These are phyloP conservation scores for Candida endomychidarum DNA, from an alignment of 805 yeast genomes.

Conservation along the genomic window DNA sequence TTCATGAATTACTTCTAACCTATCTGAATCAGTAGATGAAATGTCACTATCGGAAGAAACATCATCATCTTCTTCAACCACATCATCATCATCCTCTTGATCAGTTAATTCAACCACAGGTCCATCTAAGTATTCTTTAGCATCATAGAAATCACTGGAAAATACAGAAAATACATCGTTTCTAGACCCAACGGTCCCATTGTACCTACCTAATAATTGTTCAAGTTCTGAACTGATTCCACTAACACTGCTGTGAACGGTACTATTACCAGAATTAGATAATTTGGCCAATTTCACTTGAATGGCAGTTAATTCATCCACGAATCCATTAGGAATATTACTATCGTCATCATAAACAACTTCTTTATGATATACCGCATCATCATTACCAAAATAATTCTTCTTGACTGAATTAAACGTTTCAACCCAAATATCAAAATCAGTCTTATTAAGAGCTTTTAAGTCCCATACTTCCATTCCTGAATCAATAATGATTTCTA, in stretches of 20 bases:
- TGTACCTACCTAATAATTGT: conserved; percentile 17
- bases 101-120: conserved; percentile 54
- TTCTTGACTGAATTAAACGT: conserved; percentile 63
- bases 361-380: conserved; percentile 11
- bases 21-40: background rate
- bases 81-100: conserved; percentile 19
- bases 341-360: conserved; percentile 13
- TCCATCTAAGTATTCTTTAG: conserved; percentile 57
- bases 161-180: conserved; percentile 29
- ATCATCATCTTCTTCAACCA: conserved; percentile 19
- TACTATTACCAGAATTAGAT: background rate
- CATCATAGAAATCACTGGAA: conserved; percentile 51
- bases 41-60: conserved; percentile 15
- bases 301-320: conserved; percentile 23
- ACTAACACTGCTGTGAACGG: background rate
- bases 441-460: conserved; percentile 61
- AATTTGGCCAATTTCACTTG: conserved; percentile 9
- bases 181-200: conserved; percentile 10
- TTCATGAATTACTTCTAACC: conserved; percentile 6
- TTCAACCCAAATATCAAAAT: conserved; percentile 79
- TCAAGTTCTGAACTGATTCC: conserved; percentile 21
- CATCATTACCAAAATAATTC: conserved; percentile 10
- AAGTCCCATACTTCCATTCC: conserved; percentile 94
- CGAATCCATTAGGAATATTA: background rate
- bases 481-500: conserved; percentile 80